phyloP scores from a whole-genome alignment of 805 yeast species.

The Pichia nanzhaoensis region DNA sequence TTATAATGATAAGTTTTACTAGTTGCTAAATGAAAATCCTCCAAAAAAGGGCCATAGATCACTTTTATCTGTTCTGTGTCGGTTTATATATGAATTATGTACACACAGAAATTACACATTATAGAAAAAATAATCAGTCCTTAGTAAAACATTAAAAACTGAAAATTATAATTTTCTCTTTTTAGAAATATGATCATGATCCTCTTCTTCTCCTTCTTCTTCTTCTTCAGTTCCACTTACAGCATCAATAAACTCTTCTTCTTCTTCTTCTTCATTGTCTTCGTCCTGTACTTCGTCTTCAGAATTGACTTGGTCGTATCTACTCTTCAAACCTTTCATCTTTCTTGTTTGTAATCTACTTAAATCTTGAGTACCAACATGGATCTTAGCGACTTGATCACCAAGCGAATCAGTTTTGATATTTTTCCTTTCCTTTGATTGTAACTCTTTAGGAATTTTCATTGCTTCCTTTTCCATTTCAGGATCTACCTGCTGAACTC shows the following conservation, averaged over 20 bases:
- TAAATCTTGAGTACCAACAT: constrained; percentile 92
- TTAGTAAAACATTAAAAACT: neutral
- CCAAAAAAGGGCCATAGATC: neutral
- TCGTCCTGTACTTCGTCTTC: constrained; percentile 43
- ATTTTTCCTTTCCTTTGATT: constrained; percentile 80
- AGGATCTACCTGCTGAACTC: constrained; percentile 73
- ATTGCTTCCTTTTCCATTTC: constrained; percentile 88
- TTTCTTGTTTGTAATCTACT: constrained; percentile 89
- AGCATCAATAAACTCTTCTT: constrained; percentile 25
- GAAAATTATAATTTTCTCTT: constrained; percentile 20
- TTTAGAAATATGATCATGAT: constrained; percentile 19
- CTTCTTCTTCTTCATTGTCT: constrained; percentile 30
- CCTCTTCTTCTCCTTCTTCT: constrained; percentile 15
- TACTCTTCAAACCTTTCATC: constrained; percentile 94
- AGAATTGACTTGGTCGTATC: constrained; percentile 62
- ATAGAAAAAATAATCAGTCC: neutral
- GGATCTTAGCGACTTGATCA: constrained; percentile 94
- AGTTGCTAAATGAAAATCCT: neutral
- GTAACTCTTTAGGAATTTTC: constrained; percentile 73
- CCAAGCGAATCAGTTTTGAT: constrained; percentile 84
- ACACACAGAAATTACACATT: neutral
- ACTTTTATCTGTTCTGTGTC: too few species aligned
- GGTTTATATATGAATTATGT: too few species aligned
- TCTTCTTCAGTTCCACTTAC: constrained; percentile 16
- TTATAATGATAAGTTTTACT: constrained; percentile 23